Evolutionary conservation across 305 asterid genomes (phyloP).

Genomic region (Fraxinus sp.): DNA sequence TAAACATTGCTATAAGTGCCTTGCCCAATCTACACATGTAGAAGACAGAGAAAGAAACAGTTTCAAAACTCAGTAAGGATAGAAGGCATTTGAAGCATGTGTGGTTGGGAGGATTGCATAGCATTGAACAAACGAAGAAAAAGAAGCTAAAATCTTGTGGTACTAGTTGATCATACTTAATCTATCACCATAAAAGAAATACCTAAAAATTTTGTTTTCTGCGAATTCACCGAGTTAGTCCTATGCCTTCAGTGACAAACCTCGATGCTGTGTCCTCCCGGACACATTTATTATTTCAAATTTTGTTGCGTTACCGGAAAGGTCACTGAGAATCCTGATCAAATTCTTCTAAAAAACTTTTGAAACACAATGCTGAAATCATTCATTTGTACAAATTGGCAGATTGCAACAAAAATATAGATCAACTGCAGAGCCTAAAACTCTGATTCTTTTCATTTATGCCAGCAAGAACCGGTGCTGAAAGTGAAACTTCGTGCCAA

Average conservation of each 20-base stretch:
- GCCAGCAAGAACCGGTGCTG: neutral
- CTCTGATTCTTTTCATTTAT: neutral
- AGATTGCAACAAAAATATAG: neutral
- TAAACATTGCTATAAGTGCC: conserved; percentile 94
- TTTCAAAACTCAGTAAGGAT: neutral
- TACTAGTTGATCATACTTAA: neutral
- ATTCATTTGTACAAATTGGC: neutral
- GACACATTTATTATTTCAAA: neutral
- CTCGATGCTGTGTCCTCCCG: neutral
- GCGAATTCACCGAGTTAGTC: neutral
- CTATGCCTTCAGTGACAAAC: neutral
- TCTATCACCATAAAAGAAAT: neutral
- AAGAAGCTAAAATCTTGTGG: neutral
- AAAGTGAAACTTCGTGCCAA: neutral
- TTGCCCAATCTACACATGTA: conserved; percentile 71
- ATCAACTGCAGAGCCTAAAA: neutral
- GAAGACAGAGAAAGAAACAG: neutral
- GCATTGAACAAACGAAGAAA: neutral
- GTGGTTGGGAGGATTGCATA: neutral
- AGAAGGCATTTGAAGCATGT: neutral
- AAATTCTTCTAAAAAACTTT: neutral
- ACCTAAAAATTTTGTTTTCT: neutral
- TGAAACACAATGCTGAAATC: neutral
- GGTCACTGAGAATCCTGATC: neutral
- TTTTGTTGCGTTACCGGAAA: neutral